A percentile compares a stretch with the other conserved stretches of the same genome.
Evolutionary conservation across 345 rosid species (phyloP).

Genomic region (Rhizophora apiculata): DNA sequence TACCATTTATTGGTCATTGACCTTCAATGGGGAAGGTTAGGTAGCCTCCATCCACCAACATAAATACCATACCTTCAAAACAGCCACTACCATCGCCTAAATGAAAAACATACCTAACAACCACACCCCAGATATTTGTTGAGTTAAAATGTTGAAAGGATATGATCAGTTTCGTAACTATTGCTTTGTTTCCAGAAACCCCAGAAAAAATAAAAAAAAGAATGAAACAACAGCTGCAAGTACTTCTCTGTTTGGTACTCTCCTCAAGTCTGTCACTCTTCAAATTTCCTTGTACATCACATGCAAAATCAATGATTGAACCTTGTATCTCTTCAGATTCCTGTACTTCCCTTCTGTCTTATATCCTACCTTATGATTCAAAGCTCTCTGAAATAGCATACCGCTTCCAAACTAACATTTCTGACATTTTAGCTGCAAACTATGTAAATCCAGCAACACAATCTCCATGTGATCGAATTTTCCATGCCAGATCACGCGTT

Average conservation of each 20-base stretch:
- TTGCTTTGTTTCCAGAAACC: too few species aligned
- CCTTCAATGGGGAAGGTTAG: not conserved
- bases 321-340: slow-evolving; percentile 30
- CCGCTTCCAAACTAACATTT: slow-evolving; percentile 14
- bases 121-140: not conserved
- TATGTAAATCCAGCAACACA: slow-evolving; percentile 1
- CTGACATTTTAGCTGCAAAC: slow-evolving; percentile 23
- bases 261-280: not conserved
- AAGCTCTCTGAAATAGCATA: slow-evolving; percentile 24
- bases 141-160: too few species aligned
- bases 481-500: not conserved
- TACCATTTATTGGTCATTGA: too few species aligned
- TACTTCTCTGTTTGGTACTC: not conserved
- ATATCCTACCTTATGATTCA: slow-evolving; percentile 17
- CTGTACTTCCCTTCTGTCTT: slow-evolving; percentile 29
- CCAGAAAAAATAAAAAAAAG: not conserved
- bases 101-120: not conserved
- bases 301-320: slow-evolving; percentile 25
- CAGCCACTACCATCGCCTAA: not conserved
- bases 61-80: not conserved
- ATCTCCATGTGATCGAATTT: slow-evolving; percentile 4
- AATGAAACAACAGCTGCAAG: slow-evolving; percentile 3
- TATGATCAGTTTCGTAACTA: too few species aligned
- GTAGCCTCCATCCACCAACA: too few species aligned
- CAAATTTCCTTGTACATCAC: not conserved